Evolutionary conservation across 1,284 basidiomycete genomes (phyloP).

Genomic region (Paramarasmius palmivorus): DNA sequence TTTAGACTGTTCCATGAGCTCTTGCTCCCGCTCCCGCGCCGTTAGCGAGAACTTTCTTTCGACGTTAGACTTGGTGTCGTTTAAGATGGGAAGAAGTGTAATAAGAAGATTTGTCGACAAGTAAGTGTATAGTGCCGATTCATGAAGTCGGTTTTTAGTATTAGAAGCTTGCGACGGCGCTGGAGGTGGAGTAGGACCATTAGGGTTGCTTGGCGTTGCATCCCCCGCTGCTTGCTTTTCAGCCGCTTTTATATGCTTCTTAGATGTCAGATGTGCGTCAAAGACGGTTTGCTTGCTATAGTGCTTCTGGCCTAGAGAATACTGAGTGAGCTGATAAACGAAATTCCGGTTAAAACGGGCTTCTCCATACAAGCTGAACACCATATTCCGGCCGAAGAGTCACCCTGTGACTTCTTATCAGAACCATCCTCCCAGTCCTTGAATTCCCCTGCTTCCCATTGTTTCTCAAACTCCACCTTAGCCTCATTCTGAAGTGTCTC

Average conservation of each 20-base stretch:
- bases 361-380: conserved; percentile 87
- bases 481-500: conserved; percentile 68
- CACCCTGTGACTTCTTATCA: conserved; percentile 35
- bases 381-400: conserved; percentile 80
- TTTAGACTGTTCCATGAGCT: conserved; percentile 82
- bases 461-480: conserved; percentile 70
- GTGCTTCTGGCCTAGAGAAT: conserved; percentile 75
- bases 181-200: conserved; percentile 45
- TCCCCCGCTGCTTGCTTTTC: conserved; percentile 67
- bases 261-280: conserved; percentile 92
- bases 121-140: conserved; percentile 73
- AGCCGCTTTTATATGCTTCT: conserved; percentile 91
- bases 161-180: conserved; percentile 34
- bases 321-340: conserved; percentile 11
- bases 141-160: conserved; percentile 61
- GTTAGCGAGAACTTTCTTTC: conserved; percentile 96
- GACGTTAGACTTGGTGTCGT: conserved; percentile 94
- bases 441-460: conserved; percentile 81
- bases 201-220: conserved; percentile 58
- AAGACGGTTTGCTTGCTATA: conserved; percentile 99
- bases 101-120: conserved; percentile 70
- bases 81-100: conserved; percentile 65
- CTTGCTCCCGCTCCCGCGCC: conserved; percentile 93
- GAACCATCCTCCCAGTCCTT: conserved; percentile 69
- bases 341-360: conserved; percentile 9